Percentiles rank a stretch among this genome's conserved stretches.
phyloP scores from a whole-genome alignment of 1,284 basidiomycete species.

The Wallemia ichthyophaga region DNA sequence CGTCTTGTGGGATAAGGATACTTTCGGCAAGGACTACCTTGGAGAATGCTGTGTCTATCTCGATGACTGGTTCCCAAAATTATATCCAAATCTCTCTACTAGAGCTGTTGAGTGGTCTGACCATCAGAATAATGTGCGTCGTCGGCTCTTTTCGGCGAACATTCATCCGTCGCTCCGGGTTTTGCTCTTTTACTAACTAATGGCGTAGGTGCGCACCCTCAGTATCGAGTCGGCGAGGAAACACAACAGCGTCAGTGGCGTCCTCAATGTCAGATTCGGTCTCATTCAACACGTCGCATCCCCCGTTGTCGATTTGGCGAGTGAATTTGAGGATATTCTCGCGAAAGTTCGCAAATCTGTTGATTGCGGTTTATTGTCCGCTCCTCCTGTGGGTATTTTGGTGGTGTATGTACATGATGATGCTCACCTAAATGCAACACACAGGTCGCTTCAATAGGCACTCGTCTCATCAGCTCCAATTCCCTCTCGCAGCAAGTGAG shows the following conservation, averaged over 20 bases:
- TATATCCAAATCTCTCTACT: conserved; percentile 13
- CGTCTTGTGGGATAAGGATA: conserved; percentile 77
- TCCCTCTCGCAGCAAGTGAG: conserved; percentile 1
- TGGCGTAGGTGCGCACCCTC: conserved; percentile 23
- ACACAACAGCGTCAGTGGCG: conserved; percentile 8
- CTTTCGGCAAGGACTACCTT: conserved; percentile 48
- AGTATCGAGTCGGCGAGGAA: conserved; percentile 25
- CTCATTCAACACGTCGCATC: conserved; percentile 5
- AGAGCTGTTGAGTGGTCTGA: conserved; percentile 13
- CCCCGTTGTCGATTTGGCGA: conserved; percentile 20
- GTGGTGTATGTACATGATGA: background rate
- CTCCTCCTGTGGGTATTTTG: conserved; percentile 35
- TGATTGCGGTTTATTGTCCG: conserved; percentile 30
- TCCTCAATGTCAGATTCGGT: conserved; percentile 5
- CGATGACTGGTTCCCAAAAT: conserved; percentile 42
- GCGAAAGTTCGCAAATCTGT: conserved; percentile 24
- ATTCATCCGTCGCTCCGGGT: background rate
- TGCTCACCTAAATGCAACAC: background rate
- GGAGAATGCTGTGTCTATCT: conserved; percentile 52
- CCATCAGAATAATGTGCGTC: conserved; percentile 25
- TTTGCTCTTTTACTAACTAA: background rate
- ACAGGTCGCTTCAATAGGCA: conserved; percentile 66
- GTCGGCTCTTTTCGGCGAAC: too few relatives aligned
- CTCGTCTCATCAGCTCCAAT: conserved; percentile 19
- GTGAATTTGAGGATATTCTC: conserved; percentile 32